Conservation (phyloP, 2,329 filamentous ascomycete genomes). For the Sordariomycetes sp. region DNA sequence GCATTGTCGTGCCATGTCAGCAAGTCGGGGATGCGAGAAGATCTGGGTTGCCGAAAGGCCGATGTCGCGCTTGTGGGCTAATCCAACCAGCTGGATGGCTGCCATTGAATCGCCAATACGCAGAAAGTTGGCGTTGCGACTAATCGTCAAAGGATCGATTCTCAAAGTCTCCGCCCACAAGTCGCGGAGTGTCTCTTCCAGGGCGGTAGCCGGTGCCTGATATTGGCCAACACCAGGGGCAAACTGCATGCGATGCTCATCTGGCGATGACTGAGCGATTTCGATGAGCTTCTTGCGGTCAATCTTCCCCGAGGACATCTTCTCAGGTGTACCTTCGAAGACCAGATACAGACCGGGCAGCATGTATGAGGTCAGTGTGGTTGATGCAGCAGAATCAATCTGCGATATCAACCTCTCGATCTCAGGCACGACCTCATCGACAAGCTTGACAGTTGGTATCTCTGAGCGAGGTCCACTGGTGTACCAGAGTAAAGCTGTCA, state of each 20-base stretch:
- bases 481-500: neutral
- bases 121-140: neutral
- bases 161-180: neutral
- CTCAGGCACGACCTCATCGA: no score
- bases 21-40: no score
- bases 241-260: neutral
- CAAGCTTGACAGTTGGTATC: neutral
- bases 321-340: conserved; percentile 6
- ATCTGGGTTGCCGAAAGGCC: no score
- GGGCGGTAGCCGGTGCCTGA: neutral
- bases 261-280: neutral
- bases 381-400: no score
- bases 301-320: conserved; percentile 5
- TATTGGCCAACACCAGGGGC: neutral
- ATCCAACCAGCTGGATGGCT: no score
- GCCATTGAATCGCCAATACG: no score
- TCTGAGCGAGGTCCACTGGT: neutral
- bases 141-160: neutral
- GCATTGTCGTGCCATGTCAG: no score
- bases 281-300: conserved; percentile 6
- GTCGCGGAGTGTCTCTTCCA: neutral
- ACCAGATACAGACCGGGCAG: conserved; percentile 6
- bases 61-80: no score
- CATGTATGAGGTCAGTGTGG: conserved; percentile 7
- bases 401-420: neutral